Evolutionary conservation across 2,329 filamentous ascomycete species (phyloP).

Genomic region (Colletotrichum graminicola): DNA sequence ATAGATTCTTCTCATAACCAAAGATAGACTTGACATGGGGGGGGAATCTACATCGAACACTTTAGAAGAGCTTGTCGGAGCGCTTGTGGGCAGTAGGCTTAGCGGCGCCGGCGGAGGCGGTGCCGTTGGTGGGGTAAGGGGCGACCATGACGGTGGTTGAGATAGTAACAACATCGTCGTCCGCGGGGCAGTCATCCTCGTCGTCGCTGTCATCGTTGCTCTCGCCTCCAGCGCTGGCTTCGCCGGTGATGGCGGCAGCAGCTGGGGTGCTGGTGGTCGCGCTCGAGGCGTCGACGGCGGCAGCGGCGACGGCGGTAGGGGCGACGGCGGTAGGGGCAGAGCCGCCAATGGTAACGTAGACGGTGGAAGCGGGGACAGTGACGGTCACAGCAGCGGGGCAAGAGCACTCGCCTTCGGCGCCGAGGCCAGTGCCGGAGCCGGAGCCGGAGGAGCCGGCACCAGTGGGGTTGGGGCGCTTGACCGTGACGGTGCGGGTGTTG

Average conservation of each 20-base stretch:
- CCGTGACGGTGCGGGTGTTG: conserved; percentile 52
- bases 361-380: conserved; percentile 46
- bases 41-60: conserved; percentile 40
- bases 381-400: conserved; percentile 44
- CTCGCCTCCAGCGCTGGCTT: conserved; percentile 27
- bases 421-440: conserved; percentile 29
- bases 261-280: conserved; percentile 43
- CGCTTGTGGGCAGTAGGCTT: conserved; percentile 53
- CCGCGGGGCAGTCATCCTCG: conserved; percentile 41
- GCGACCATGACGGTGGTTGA: conserved; percentile 48
- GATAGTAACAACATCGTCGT: conserved; percentile 49
- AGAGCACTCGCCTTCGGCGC: conserved; percentile 37
- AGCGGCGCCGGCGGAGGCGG: conserved; percentile 50
- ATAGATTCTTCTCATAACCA: conserved; percentile 42
- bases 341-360: conserved; percentile 47
- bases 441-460: conserved; percentile 14
- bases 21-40: conserved; percentile 39
- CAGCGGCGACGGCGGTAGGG: conserved; percentile 12
- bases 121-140: conserved; percentile 58
- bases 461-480: conserved; percentile 44
- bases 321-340: conserved; percentile 21
- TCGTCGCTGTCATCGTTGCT: conserved; percentile 35
- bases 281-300: conserved; percentile 15
- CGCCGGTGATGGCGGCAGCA: conserved; percentile 45
- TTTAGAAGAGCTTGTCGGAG: conserved; percentile 42